Percentiles rank a stretch among this genome's conserved stretches.
These are phyloP conservation scores for Oryza meyeriana DNA, from an alignment of 176 grass and related monocot genomes.

Conservation along the genomic window DNA sequence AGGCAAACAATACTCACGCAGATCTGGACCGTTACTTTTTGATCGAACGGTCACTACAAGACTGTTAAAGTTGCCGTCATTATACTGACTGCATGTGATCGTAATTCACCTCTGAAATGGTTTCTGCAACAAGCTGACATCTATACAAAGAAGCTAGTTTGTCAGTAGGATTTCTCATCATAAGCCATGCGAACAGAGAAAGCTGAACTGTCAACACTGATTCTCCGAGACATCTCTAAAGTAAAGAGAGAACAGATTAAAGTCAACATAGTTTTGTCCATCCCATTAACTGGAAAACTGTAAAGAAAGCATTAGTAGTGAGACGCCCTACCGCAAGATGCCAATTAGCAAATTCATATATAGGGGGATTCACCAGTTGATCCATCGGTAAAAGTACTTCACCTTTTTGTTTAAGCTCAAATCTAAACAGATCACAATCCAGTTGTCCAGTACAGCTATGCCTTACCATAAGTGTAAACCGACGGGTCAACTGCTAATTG, in stretches of 20 bases:
- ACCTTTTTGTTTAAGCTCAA: conserved; percentile 21
- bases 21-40: no score
- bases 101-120: not conserved
- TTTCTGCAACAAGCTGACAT: not conserved
- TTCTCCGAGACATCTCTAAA: not conserved
- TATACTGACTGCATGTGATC: no score
- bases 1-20: no score
- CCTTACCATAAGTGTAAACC: conserved; percentile 8
- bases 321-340: not conserved
- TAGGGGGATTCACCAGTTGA: not conserved
- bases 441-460: not conserved
- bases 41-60: no score
- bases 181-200: not conserved
- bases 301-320: not conserved
- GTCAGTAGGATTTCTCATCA: not conserved
- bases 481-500: conserved; percentile 38
- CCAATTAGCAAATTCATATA: not conserved
- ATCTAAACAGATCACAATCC: not conserved
- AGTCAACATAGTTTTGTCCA: not conserved
- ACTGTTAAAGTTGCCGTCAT: no score
- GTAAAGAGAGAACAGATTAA: not conserved
- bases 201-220: not conserved
- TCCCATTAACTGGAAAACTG: not conserved
- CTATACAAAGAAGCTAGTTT: not conserved
- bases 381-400: not conserved